Base-by-base conservation (phyloP, 495 filamentous ascomycete species). In the Cercophora newfieldiana region DNA sequence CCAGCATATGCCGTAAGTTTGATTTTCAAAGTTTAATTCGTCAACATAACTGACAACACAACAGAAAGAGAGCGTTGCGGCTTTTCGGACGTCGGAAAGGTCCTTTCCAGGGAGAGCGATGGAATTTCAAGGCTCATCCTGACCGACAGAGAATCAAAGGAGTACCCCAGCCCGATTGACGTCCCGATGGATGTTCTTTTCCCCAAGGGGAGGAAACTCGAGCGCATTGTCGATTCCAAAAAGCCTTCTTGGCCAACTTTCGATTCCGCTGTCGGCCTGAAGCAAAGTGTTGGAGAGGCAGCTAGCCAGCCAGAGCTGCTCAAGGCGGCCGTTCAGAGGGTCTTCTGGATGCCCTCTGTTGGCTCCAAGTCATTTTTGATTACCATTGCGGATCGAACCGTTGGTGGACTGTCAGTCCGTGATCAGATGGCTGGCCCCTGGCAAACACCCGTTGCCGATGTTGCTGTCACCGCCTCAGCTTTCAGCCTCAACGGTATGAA, bases 391-490 rank as follows among this genome's bases (percentile, higher is more conserved):
- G 95, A 98, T 71, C 87, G 96, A 37, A 91, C 90, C 49, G 95
- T 97, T 49, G 93, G 93, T 63, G 95, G 95, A 54, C 86, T 97
- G 33, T 92, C 91, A 25, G 88, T 90, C 21, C 85, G 92, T 66
- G 95, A 97, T 75, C 95, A 98, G 74, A 94, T 98, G 89, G 94
- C 97, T 67, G 95, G 95, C 8, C 91, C 89, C 30, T 98, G 93
- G 93, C 95, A 99, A 74, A 90, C 89, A n/a, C 95, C 95, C 16
- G 93, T 99, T 10, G 87, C 95, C 5, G 93, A 99, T 72, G 92
- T 95, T 49, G 92, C 92, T 3, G 94, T 99, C 21, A 98, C 94
- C 12, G 88, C 90, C 0, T 91, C 93, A 0, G 89, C 92, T 0
- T 85, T 98, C 67, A 85, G 84, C 30, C 74, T 86, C 19, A 89